phyloP scores from a whole-genome alignment of 2,329 filamentous ascomycete genomes.

The Pochonia chlamydosporia region DNA sequence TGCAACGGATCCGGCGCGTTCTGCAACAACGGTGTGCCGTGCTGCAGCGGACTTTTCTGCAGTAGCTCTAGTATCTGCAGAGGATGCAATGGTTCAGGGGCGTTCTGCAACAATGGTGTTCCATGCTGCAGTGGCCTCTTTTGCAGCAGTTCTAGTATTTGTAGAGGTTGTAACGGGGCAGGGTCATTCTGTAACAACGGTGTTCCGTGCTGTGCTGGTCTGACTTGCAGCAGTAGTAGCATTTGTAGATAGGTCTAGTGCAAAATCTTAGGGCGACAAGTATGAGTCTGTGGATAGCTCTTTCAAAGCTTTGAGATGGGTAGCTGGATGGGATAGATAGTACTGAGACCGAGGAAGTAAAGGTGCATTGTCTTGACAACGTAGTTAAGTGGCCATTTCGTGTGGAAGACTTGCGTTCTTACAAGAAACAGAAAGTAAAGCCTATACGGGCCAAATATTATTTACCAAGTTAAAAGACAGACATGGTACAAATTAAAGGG shows the following conservation, averaged over 20 bases:
- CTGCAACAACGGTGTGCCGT: slow-evolving; percentile 9
- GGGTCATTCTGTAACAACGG: slow-evolving; percentile 10
- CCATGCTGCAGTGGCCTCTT: slow-evolving; percentile 7
- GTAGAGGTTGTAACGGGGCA: slow-evolving; percentile 4
- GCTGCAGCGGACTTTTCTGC: slow-evolving; percentile 6
- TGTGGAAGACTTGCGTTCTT: too few species aligned
- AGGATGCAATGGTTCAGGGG: slow-evolving; percentile 5
- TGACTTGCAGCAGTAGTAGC: slow-evolving; percentile 4
- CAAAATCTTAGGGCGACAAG: too few species aligned
- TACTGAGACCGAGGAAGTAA: too few species aligned
- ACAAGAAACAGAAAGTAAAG: too few species aligned
- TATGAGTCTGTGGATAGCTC: too few species aligned
- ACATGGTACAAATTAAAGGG: too few species aligned
- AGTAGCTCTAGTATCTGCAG: slow-evolving; percentile 3
- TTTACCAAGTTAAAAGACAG: too few species aligned
- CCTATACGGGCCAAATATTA: too few species aligned
- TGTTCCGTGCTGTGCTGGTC: slow-evolving; percentile 6
- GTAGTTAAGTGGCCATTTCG: too few species aligned
- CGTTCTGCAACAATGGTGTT: slow-evolving; percentile 9
- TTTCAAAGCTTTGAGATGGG: too few species aligned
- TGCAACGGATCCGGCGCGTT: slow-evolving; percentile 8
- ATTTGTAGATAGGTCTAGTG: slow-evolving; percentile 1
- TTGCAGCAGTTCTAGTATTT: slow-evolving; percentile 6
- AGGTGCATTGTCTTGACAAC: too few species aligned
- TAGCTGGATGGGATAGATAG: too few species aligned